These are phyloP conservation scores for Nakazawaea pomicola DNA, from an alignment of 805 yeast species.

Conservation along the genomic window DNA sequence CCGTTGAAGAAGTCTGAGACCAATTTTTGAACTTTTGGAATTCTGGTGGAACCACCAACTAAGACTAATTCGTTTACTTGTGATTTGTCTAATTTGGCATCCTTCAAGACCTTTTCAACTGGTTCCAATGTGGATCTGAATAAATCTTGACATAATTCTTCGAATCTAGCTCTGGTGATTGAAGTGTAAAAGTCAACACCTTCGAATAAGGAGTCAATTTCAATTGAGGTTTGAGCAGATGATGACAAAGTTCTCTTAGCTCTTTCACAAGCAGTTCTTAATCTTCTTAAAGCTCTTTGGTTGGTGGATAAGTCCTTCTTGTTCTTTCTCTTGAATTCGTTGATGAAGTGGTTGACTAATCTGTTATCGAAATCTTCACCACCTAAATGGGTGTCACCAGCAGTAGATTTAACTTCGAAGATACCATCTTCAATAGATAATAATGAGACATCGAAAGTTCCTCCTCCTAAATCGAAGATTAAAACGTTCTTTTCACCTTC, in stretches of 20 bases:
- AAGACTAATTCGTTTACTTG: conserved; percentile 87
- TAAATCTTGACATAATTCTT: conserved; percentile 90
- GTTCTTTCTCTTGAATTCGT: conserved; percentile 97
- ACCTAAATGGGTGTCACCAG: conserved; percentile 90
- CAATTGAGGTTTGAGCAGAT: conserved; percentile 91
- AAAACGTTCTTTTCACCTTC: conserved; percentile 82
- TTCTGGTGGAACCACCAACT: conserved; percentile 98
- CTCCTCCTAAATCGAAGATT: conserved; percentile 96
- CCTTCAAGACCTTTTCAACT: conserved; percentile 91
- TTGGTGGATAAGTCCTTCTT: conserved; percentile 87
- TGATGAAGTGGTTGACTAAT: conserved; percentile 88
- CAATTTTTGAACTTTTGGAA: conserved; percentile 93
- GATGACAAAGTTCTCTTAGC: conserved; percentile 98
- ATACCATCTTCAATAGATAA: conserved; percentile 93
- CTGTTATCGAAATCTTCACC: conserved; percentile 99
- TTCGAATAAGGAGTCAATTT: conserved; percentile 91
- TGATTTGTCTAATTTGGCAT: conserved; percentile 86
- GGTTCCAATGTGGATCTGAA: conserved; percentile 94
- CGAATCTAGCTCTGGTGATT: conserved; percentile 96
- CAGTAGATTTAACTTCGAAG: conserved; percentile 93
- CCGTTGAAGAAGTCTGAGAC: conserved; percentile 96
- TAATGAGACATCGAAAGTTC: conserved; percentile 94
- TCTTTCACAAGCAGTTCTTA: conserved; percentile 98
- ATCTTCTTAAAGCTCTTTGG: conserved; percentile 97
- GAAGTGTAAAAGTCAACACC: conserved; percentile 97